Evolutionary conservation across 805 yeast species (phyloP).

Genomic region (Wickerhamia fluorescens): DNA sequence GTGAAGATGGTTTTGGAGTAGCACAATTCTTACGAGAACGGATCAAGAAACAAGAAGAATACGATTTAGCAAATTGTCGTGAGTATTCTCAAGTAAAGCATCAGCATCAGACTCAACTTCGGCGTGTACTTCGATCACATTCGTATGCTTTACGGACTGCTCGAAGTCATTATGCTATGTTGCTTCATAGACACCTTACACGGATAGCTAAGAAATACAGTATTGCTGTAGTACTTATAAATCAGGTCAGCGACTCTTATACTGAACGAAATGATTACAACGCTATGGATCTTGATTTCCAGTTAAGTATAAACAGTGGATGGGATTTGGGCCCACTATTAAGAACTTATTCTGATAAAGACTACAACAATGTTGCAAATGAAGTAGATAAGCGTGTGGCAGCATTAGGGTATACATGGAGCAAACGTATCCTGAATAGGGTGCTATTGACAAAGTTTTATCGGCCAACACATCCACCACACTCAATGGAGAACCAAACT

Average conservation of each 20-base stretch:
- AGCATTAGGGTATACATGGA: constrained; percentile 29
- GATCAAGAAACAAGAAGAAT: constrained; percentile 13
- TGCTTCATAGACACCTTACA: constrained; percentile 13
- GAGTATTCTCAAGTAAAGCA: constrained; percentile 10
- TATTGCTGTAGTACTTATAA: constrained; percentile 16
- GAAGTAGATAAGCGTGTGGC: constrained; percentile 20
- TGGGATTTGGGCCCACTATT: constrained; percentile 11
- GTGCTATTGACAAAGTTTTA: constrained; percentile 24
- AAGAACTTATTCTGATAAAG: neutral
- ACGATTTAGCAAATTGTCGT: constrained; percentile 5
- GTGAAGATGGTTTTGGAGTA: constrained; percentile 37
- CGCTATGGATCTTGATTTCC: constrained; percentile 13
- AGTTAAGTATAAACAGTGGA: constrained; percentile 15
- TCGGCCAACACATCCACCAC: too few species aligned
- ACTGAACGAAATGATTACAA: constrained; percentile 4
- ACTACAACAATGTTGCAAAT: neutral
- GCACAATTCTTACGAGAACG: constrained; percentile 29
- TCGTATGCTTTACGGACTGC: constrained; percentile 16
- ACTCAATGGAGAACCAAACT: too few species aligned
- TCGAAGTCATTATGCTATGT: constrained; percentile 12
- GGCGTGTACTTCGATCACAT: constrained; percentile 15
- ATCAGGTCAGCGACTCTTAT: constrained; percentile 15
- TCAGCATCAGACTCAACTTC: constrained; percentile 12
- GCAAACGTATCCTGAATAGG: constrained; percentile 17
- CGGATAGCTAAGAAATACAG: constrained; percentile 10